phyloP scores from a whole-genome alignment of 73 alveolate species.

The Tetrahymena borealis region DNA sequence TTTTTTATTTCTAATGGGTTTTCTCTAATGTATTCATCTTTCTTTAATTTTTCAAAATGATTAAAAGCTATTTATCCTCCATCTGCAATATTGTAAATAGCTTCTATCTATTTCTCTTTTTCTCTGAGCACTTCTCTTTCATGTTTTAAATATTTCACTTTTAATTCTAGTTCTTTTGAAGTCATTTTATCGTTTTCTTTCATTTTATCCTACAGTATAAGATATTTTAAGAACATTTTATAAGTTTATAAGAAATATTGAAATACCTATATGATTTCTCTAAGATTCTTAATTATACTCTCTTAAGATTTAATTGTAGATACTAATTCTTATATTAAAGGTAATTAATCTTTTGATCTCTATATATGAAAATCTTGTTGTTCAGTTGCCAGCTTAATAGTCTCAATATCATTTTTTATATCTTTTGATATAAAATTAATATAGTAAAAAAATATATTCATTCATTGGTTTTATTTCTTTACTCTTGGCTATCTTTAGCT shows the following conservation, averaged over 20 bases:
- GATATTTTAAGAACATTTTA: too few relatives aligned
- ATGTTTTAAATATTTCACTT: background rate
- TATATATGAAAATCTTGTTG: constrained; percentile 61
- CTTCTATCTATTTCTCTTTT: background rate
- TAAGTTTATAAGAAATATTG: too few relatives aligned
- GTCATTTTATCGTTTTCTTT: background rate
- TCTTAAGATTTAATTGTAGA: constrained; percentile 66
- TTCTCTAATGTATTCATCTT: background rate
- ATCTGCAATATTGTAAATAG: background rate
- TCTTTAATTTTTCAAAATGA: background rate
- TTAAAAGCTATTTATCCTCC: background rate
- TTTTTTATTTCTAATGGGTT: background rate
- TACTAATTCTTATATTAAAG: constrained; percentile 54
- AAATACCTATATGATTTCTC: constrained; percentile 56
- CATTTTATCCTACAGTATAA: constrained; percentile 1
- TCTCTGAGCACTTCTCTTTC: background rate
- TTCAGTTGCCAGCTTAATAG: constrained; percentile 56
- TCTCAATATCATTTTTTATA: constrained; percentile 36
- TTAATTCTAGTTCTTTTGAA: background rate
- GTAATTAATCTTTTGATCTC: constrained; percentile 66
- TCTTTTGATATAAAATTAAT: background rate
- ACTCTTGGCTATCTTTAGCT: constrained; percentile 52
- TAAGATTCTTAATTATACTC: constrained; percentile 51
- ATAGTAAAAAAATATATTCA: background rate
- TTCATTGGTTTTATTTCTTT: constrained; percentile 9